A percentile compares a stretch with the other conserved stretches of the same genome.
These are phyloP conservation scores for Phytopythium boreale DNA, from an alignment of 352 stramenopile species.

Conservation along the genomic window DNA sequence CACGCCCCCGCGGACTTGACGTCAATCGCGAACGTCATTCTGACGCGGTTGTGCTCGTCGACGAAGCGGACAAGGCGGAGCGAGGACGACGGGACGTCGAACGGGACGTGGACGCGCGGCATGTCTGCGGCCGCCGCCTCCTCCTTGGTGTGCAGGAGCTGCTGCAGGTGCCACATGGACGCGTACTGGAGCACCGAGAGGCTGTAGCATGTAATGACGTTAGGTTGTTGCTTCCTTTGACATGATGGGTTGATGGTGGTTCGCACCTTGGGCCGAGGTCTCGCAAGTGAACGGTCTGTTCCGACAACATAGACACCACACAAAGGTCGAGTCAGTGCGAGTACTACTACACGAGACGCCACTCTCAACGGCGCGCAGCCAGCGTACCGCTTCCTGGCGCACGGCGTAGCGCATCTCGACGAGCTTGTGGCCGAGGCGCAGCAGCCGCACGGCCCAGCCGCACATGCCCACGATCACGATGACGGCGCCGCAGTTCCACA, in stretches of 20 bases:
- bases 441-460: conserved; percentile 40
- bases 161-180: conserved; percentile 66
- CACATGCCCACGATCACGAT: conserved; percentile 38
- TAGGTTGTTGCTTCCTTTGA: background rate
- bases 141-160: conserved; percentile 48
- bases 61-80: conserved; percentile 15
- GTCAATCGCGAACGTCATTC: conserved; percentile 20
- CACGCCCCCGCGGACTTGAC: conserved; percentile 20
- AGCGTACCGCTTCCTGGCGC: conserved; percentile 38
- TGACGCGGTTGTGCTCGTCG: conserved; percentile 1
- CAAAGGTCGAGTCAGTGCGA: background rate
- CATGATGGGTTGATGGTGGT: too few species aligned
- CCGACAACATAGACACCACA: background rate
- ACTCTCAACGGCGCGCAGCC: background rate
- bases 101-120: conserved; percentile 37
- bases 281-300: conserved; percentile 20
- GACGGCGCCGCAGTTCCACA: conserved; percentile 61
- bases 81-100: conserved; percentile 36
- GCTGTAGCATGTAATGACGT: conserved; percentile 15
- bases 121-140: conserved; percentile 32
- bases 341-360: too few species aligned
- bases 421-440: conserved; percentile 30
- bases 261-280: conserved; percentile 23
- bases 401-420: conserved; percentile 40
- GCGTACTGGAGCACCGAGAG: conserved; percentile 44